A percentile compares a stretch with the other conserved stretches of the same genome.
phyloP scores from a whole-genome alignment of 106 monocot genomes.

The Acorus calamus region DNA sequence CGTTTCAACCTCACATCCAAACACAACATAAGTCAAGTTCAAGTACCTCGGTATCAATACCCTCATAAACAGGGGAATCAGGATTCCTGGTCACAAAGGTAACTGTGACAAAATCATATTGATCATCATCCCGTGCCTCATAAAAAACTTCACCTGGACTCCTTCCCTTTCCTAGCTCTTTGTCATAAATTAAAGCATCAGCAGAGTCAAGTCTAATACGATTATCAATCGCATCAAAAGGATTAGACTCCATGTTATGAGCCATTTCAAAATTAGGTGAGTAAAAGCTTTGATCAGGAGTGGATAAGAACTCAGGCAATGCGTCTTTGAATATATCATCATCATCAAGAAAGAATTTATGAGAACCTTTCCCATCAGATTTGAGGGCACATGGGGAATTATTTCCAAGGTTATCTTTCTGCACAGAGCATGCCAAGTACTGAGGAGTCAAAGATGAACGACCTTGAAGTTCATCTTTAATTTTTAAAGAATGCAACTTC shows the following conservation, averaged over 20 bases:
- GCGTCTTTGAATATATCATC: slow-evolving; percentile 87
- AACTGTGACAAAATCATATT: slow-evolving; percentile 73
- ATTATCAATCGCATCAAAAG: slow-evolving; percentile 12
- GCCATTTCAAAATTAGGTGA: slow-evolving; percentile 17
- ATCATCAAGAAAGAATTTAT: slow-evolving; percentile 39
- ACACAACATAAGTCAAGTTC: neutral
- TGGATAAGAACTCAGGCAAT: slow-evolving; percentile 59
- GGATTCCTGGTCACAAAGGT: slow-evolving; percentile 61
- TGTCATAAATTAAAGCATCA: slow-evolving; percentile 19
- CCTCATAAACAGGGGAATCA: slow-evolving; percentile 77
- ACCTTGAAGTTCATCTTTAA: slow-evolving; percentile 74
- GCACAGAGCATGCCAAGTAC: slow-evolving; percentile 64
- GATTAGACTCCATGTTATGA: slow-evolving; percentile 2
- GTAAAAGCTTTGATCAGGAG: slow-evolving; percentile 40
- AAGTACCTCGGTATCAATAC: slow-evolving; percentile 77
- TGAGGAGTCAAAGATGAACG: slow-evolving; percentile 26
- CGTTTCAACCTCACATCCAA: too few relatives aligned
- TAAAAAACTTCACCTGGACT: slow-evolving; percentile 53
- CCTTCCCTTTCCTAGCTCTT: slow-evolving; percentile 30
- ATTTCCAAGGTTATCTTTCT: slow-evolving; percentile 20
- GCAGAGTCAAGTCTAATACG: slow-evolving; percentile 7
- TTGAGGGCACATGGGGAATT: slow-evolving; percentile 7
- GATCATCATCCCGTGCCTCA: slow-evolving; percentile 55
- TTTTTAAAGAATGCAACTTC: slow-evolving; percentile 83
- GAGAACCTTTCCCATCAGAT: slow-evolving; percentile 6